Evolutionary conservation across 305 asterid species (phyloP), one percentile per base, ranked within the genome.

Genomic region (Fraxinus nigra): DNA sequence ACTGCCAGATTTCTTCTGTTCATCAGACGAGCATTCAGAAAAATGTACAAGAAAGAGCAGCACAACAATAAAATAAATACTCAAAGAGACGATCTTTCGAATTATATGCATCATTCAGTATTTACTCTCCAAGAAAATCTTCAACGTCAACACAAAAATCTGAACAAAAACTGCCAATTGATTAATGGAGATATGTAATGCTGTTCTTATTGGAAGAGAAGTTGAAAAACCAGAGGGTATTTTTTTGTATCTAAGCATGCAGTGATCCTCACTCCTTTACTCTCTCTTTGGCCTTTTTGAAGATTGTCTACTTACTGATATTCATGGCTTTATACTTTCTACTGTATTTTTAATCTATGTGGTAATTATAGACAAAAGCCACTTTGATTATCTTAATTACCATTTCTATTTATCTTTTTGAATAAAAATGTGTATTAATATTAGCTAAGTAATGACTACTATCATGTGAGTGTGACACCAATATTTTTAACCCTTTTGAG

Each of bases 1-100:
- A 82, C 37, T 84, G 48, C 43, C 79, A 63, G 80, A 79, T 80
- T 83, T 82, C 26, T 79, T 81, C 67, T 78, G 83, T 70, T 75
- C 77, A 16, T 78, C 32, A 9, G 88, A 56, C 70, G 90, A 80
- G 83, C 89, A 90, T 81, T 81, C 86, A n/a, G 81, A 84, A 18
- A 72, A 69, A 79, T 88, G 85, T 18, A 74, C 83, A 48, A 89
- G 89, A 85, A 81, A 82, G 24, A 84, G 79, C 79, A 84, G 75
- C 63, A 80, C 48, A 63, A 87, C 61, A 67, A 34, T 82, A 77
- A 82, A 74, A 10, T 70, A 80, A 63, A 63, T 67, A 78, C 56
- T 79, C 72, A 76, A 16, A 38, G 63, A 40, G 26, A 78, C 32
- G 86, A 84, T 79, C 33, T 28, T 80, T n/a, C 38, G 82, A 78